A percentile compares a stretch with the other conserved stretches of the same genome.
These are phyloP conservation scores for Cucurbita ficifolia DNA, from an alignment of 306 rosid genomes.

Conservation along the genomic window DNA sequence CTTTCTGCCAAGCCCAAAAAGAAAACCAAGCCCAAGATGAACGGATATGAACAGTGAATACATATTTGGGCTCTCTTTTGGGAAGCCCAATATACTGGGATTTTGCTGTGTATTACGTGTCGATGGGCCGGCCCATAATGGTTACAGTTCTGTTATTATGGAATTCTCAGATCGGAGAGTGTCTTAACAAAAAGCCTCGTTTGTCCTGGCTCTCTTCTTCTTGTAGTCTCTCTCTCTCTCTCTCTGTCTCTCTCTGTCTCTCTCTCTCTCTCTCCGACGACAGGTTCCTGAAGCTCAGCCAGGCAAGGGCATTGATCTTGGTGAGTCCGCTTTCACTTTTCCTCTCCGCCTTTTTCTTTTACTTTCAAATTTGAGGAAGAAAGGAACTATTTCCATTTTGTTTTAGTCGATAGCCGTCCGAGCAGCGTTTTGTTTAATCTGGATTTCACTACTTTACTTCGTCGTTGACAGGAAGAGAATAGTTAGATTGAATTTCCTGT, in stretches of 20 bases:
- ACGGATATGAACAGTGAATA: no score
- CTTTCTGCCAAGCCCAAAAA: no score
- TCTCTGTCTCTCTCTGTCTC: neutral
- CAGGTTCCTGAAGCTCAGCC: constrained; percentile 19
- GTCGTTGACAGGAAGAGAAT: constrained; percentile 1
- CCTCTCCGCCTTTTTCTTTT: neutral
- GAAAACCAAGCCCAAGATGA: no score
- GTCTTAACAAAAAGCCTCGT: neutral
- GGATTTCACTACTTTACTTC: constrained; percentile 10
- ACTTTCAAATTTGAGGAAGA: neutral
- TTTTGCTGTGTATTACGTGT: neutral
- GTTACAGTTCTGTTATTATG: neutral
- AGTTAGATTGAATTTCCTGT: neutral
- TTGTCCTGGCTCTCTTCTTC: neutral
- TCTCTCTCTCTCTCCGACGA: neutral
- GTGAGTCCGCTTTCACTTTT: constrained; percentile 16
- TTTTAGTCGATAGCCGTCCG: neutral
- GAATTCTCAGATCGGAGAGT: neutral
- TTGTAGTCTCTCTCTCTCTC: neutral
- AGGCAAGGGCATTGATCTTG: constrained; percentile 29
- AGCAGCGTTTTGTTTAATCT: neutral
- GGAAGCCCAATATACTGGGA: neutral
- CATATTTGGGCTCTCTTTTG: neutral
- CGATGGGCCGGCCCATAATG: neutral
- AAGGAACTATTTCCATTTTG: no score